Evolutionary conservation across 2,329 filamentous ascomycete genomes (phyloP).

Genomic region (Hymenoscyphus repandus): DNA sequence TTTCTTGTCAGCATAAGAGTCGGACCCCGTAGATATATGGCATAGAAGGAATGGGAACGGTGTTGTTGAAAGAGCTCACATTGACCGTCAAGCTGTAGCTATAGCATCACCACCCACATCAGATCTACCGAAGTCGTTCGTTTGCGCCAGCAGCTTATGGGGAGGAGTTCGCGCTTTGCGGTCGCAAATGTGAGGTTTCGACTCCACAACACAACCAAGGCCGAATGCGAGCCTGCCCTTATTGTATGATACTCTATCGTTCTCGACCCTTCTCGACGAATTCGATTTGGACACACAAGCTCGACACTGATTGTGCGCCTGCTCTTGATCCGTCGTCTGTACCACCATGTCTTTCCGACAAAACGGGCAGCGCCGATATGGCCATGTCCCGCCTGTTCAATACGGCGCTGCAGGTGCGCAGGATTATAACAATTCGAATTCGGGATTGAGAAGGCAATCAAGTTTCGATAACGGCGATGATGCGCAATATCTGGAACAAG

Average conservation of each 20-base stretch:
- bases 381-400: constrained; percentile 61
- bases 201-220: too few relatives aligned
- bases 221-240: too few relatives aligned
- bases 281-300: neutral
- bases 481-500: constrained; percentile 43
- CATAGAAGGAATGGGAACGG: neutral
- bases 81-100: neutral
- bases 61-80: neutral
- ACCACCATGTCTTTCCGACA: constrained; percentile 53
- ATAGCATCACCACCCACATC: neutral
- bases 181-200: too few relatives aligned
- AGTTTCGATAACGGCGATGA: constrained; percentile 79
- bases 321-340: neutral
- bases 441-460: constrained; percentile 44
- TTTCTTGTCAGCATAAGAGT: neutral
- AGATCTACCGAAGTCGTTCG: neutral
- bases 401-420: constrained; percentile 43
- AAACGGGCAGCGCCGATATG: constrained; percentile 59
- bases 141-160: neutral
- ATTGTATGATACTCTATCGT: too few relatives aligned
- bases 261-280: too few relatives aligned
- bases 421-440: constrained; percentile 31
- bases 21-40: neutral
- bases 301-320: neutral
- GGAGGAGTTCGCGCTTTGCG: neutral